A percentile compares a stretch with the other conserved stretches of the same genome.
These are phyloP conservation scores for Hemerocallis citrina DNA, from an alignment of 106 monocot species.

Conservation along the genomic window DNA sequence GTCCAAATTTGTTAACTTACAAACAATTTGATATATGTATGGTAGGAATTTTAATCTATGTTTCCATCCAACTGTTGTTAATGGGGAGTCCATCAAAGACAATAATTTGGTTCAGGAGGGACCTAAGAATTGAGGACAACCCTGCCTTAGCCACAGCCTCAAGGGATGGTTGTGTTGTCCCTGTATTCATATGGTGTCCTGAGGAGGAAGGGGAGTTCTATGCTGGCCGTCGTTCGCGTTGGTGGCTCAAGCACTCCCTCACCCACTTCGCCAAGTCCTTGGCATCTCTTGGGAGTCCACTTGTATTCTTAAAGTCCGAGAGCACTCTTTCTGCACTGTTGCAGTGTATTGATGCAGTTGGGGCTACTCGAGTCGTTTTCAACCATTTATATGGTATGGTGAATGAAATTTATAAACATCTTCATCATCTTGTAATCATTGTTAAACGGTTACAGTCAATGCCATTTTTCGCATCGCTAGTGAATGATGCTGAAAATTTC, in stretches of 20 bases:
- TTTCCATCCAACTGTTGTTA: conserved; percentile 8
- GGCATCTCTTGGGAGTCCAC: conserved; percentile 52
- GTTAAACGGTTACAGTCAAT: too few species aligned
- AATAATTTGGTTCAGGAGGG: conserved; percentile 87
- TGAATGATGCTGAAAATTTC: too few species aligned
- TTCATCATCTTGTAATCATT: too few species aligned
- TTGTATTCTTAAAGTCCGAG: conserved; percentile 54
- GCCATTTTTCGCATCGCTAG: too few species aligned
- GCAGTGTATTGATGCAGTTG: conserved; percentile 47
- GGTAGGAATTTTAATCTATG: too few species aligned
- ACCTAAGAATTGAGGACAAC: conserved; percentile 92
- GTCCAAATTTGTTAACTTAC: too few species aligned
- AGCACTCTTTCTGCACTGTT: conserved; percentile 55
- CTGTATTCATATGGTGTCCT: conserved; percentile 85
- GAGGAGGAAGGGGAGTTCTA: conserved; percentile 76
- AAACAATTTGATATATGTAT: too few species aligned
- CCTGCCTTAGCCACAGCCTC: conserved; percentile 59
- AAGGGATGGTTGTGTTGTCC: conserved; percentile 53
- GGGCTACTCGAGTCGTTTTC: conserved; percentile 60
- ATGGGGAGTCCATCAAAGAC: conserved; percentile 41
- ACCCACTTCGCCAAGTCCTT: conserved; percentile 45
- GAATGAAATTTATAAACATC: too few species aligned
- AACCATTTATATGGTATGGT: conserved; percentile 80
- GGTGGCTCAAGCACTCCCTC: conserved; percentile 97
- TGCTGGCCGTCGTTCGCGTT: conserved; percentile 71